phyloP scores from a whole-genome alignment of 2,329 filamentous ascomycete genomes.

The Gnomoniopsis smithogilvyi region DNA sequence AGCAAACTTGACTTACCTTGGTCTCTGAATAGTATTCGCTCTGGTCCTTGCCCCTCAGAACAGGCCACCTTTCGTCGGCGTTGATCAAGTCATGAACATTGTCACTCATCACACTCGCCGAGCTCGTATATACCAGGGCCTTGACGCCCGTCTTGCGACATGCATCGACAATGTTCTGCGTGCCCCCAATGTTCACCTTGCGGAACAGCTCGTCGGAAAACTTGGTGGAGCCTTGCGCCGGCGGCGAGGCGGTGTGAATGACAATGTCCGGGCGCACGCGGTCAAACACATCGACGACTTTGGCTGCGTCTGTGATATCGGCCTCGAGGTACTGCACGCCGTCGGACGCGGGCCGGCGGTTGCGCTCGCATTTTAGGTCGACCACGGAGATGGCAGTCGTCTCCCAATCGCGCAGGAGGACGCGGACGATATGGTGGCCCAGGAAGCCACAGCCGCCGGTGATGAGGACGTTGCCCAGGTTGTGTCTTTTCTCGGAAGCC shows the following conservation, averaged over 20 bases:
- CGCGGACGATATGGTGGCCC: constrained; percentile 76
- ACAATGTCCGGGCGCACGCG: constrained; percentile 74
- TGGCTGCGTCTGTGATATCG: constrained; percentile 68
- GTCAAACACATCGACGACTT: constrained; percentile 61
- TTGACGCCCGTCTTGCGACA: constrained; percentile 69
- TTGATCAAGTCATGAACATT: constrained; percentile 76
- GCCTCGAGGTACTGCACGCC: constrained; percentile 68
- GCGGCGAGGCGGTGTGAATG: constrained; percentile 83
- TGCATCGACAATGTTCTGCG: constrained; percentile 71
- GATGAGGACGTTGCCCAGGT: constrained; percentile 69
- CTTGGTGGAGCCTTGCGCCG: constrained; percentile 49
- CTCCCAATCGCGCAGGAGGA: constrained; percentile 59
- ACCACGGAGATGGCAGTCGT: constrained; percentile 62
- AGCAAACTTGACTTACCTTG: constrained; percentile 57
- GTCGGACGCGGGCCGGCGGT: constrained; percentile 56
- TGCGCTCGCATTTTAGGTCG: constrained; percentile 68
- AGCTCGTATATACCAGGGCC: constrained; percentile 87
- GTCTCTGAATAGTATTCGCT: constrained; percentile 86
- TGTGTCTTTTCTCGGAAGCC: constrained; percentile 34
- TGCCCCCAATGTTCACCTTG: constrained; percentile 87
- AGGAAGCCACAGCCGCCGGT: constrained; percentile 84
- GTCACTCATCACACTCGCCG: constrained; percentile 82
- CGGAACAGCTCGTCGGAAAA: constrained; percentile 62
- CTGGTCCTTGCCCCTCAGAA: constrained; percentile 68
- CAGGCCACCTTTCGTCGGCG: constrained; percentile 79